Evolutionary conservation across 345 rosid genomes (phyloP).

Genomic region (Microcos paniculata): DNA sequence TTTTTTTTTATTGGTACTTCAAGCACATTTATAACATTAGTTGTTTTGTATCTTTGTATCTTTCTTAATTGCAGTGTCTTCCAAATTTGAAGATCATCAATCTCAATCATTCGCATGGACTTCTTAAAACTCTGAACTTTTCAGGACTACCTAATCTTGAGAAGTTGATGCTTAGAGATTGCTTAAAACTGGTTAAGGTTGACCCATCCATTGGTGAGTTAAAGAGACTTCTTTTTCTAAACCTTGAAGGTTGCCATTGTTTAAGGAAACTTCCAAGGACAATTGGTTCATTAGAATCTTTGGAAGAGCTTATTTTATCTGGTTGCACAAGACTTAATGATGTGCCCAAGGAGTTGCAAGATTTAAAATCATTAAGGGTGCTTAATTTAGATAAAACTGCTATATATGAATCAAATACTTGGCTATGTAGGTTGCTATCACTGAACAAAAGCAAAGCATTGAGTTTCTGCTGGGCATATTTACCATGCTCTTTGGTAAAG

Average conservation of each 20-base stretch:
- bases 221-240: not conserved
- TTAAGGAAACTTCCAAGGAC: constrained; percentile 16
- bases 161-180: constrained; percentile 25
- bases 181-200: constrained; percentile 10
- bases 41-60: no score
- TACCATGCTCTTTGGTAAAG: no score
- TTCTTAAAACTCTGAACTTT: not conserved
- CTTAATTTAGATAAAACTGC: constrained; percentile 13
- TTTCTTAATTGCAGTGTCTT: constrained; percentile 8
- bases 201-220: constrained; percentile 25
- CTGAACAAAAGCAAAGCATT: no score
- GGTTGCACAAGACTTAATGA: constrained; percentile 26
- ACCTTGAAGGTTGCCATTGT: constrained; percentile 20
- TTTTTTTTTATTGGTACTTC: no score
- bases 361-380: not conserved
- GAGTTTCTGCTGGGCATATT: no score
- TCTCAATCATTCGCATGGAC: no score
- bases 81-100: constrained; percentile 1
- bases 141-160: constrained; percentile 22
- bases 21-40: no score
- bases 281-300: constrained; percentile 15
- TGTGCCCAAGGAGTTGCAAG: not conserved
- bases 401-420: not conserved
- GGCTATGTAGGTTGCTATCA: no score
- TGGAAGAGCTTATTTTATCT: constrained; percentile 18